Evolutionary conservation across 73 alveolate species (phyloP).

Genomic region (Tetrahymena elliotti): DNA sequence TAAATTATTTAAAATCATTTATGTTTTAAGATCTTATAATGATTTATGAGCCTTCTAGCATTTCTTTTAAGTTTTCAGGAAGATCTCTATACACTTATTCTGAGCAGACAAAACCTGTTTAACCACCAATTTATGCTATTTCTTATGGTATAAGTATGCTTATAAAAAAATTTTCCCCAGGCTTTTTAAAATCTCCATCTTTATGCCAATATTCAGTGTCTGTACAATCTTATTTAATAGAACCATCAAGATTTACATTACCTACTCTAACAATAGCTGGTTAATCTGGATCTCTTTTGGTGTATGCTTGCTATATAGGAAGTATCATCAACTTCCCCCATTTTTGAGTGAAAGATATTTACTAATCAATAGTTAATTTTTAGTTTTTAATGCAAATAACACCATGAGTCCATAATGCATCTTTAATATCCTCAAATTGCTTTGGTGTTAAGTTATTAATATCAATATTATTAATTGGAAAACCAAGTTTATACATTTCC

Average conservation of each 20-base stretch:
- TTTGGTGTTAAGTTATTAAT: neutral
- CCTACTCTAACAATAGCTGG: slow-evolving; percentile 10
- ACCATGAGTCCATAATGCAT: neutral
- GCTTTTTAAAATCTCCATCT: slow-evolving; percentile 7
- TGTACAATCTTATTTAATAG: neutral
- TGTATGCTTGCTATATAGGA: neutral
- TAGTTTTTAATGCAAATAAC: neutral
- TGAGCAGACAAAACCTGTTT: slow-evolving; percentile 2
- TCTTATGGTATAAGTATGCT: neutral
- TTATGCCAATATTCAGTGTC: slow-evolving; percentile 21
- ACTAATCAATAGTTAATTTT: neutral
- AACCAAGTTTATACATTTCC: neutral
- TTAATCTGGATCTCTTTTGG: neutral
- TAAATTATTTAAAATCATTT: neutral
- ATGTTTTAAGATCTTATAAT: neutral
- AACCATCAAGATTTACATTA: slow-evolving; percentile 2
- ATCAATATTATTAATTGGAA: neutral
- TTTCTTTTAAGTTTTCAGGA: neutral
- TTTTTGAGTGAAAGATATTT: neutral
- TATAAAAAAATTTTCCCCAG: neutral
- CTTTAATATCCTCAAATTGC: neutral
- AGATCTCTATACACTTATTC: neutral
- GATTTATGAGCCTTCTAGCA: neutral
- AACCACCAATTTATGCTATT: slow-evolving; percentile 13
- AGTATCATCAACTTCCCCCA: neutral